These are phyloP conservation scores for Rhizomucor pusillus DNA, from an alignment of 371 early-diverging fungal species.

Conservation along the genomic window DNA sequence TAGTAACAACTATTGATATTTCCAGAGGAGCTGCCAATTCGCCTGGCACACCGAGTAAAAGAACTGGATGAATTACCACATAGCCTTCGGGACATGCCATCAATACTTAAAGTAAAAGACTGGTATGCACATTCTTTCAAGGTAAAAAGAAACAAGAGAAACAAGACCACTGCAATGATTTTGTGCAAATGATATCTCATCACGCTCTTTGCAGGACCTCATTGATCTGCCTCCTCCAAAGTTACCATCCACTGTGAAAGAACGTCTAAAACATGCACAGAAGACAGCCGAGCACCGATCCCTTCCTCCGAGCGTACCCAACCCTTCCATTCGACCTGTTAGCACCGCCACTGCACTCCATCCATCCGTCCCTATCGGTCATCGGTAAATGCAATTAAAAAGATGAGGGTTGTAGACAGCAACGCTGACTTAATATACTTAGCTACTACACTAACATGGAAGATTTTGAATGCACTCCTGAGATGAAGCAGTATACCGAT, in stretches of 20 bases:
- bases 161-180: no score
- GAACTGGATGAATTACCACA: conserved; percentile 92
- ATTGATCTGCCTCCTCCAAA: conserved; percentile 67
- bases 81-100: conserved; percentile 85
- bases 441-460: conserved; percentile 64
- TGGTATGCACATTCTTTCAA: conserved; percentile 92
- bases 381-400: conserved; percentile 13
- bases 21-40: conserved; percentile 88
- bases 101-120: conserved; percentile 85
- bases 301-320: conserved; percentile 64
- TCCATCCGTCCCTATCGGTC: conserved; percentile 32
- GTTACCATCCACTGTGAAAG: conserved; percentile 34
- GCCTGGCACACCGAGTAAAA: conserved; percentile 92
- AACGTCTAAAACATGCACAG: conserved; percentile 18
- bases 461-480: conserved; percentile 63
- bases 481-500: conserved; percentile 75
- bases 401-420: background rate
- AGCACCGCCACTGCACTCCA: conserved; percentile 3
- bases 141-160: conserved; percentile 8
- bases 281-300: conserved; percentile 8
- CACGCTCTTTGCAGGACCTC: conserved; percentile 70
- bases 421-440: background rate
- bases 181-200: background rate
- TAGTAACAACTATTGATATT: no score
- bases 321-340: conserved; percentile 45